These are phyloP conservation scores for Berberis vulgaris DNA, from an alignment of 164 flowering plant genomes.

Conservation along the genomic window DNA sequence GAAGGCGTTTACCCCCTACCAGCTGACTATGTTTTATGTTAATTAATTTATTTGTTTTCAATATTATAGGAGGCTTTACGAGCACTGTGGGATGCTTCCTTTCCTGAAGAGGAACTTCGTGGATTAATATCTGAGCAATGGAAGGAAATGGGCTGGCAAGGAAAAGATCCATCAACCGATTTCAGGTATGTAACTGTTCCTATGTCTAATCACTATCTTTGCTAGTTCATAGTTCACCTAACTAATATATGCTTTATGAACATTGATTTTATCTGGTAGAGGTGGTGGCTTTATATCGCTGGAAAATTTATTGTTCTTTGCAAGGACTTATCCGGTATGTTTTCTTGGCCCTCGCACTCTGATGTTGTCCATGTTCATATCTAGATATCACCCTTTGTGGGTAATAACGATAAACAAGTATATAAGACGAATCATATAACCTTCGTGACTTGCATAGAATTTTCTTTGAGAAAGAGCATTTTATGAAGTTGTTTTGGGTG, in stretches of 20 bases:
- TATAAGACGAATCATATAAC: too few relatives aligned
- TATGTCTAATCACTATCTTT: neutral
- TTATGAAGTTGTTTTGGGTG: neutral
- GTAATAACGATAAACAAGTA: too few relatives aligned
- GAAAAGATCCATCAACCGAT: conserved; percentile 95
- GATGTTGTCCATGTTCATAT: neutral
- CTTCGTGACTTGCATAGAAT: too few relatives aligned
- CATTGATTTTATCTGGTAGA: conserved; percentile 29
- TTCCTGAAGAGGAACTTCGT: conserved; percentile 73
- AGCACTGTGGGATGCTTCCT: conserved; percentile 78
- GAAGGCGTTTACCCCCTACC: too few relatives aligned
- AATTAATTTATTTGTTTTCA: neutral
- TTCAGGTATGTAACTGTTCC: conserved; percentile 43
- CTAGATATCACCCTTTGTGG: too few relatives aligned
- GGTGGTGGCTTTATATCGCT: conserved; percentile 95
- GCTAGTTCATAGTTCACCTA: neutral
- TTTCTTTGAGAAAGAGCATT: neutral
- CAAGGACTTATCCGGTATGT: conserved; percentile 68
- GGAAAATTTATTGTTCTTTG: conserved; percentile 84
- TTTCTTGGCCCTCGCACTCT: neutral
- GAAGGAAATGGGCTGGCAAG: conserved; percentile 99
- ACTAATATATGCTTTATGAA: neutral
- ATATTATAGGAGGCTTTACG: conserved; percentile 57
- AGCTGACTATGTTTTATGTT: neutral
- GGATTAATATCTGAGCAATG: conserved; percentile 89